Evolutionary conservation across 345 rosid species (phyloP).

Genomic region (Boechera retrofracta): DNA sequence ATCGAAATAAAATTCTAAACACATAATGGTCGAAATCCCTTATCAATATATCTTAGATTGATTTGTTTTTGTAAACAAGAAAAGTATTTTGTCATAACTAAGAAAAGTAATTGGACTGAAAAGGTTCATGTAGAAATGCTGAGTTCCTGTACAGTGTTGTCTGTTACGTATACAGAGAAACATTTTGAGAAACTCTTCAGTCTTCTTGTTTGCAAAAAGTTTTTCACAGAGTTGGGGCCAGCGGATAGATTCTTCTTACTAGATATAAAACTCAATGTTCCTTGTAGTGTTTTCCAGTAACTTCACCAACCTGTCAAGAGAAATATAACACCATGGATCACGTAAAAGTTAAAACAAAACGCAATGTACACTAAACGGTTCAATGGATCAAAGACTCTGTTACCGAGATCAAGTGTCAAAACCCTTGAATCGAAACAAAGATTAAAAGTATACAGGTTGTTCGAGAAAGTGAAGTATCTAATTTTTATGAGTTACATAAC

Average conservation of each 20-base stretch:
- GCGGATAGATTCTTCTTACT: constrained; percentile 29
- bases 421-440: constrained; percentile 3
- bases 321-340: background rate
- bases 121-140: background rate
- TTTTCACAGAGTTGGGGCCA: constrained; percentile 30
- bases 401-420: background rate
- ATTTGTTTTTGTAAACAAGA: background rate
- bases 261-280: constrained; percentile 26
- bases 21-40: too few species aligned
- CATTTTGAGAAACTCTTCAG: background rate
- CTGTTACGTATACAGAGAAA: constrained; percentile 33
- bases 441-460: background rate
- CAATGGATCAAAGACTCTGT: constrained; percentile 1
- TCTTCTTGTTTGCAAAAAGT: constrained; percentile 25
- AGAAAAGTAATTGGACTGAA: constrained; percentile 2
- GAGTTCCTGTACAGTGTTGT: constrained; percentile 37
- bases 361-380: background rate
- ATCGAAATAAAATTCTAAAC: too few species aligned
- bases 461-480: background rate
- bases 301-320: constrained; percentile 25
- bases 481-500: constrained; percentile 2
- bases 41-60: too few species aligned
- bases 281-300: constrained; percentile 13
- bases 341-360: background rate
- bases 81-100: background rate